Conservation (phyloP, 805 yeast genomes). For the Pichia membranifaciens region DNA sequence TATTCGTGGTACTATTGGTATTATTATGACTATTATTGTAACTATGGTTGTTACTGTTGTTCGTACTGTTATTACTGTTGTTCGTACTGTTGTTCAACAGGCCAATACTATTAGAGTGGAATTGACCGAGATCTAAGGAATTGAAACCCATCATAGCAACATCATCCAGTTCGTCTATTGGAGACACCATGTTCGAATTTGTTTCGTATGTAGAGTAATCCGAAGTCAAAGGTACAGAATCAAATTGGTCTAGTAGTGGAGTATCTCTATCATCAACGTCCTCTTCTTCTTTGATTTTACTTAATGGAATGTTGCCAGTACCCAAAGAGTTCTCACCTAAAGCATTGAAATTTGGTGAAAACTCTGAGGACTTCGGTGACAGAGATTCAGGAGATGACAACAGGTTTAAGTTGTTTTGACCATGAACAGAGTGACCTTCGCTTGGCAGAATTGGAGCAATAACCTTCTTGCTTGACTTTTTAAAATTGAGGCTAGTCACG, state of each 20-base stretch:
- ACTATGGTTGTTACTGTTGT: background rate
- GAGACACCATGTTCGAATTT: slow-evolving; percentile 6
- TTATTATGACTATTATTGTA: background rate
- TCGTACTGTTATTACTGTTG: background rate
- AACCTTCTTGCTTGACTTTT: background rate
- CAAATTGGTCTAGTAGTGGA: slow-evolving; percentile 1
- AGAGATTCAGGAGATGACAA: slow-evolving; percentile 25
- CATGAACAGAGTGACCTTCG: slow-evolving; percentile 5
- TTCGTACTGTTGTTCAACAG: slow-evolving; percentile 13
- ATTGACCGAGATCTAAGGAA: slow-evolving; percentile 24
- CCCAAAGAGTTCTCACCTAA: background rate
- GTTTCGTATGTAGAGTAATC: slow-evolving; percentile 2
- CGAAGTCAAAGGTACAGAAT: background rate
- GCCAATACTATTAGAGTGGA: slow-evolving; percentile 27
- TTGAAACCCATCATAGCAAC: slow-evolving; percentile 17
- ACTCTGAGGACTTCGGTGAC: slow-evolving; percentile 22
- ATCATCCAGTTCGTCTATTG: slow-evolving; percentile 11
- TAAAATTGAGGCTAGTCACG: background rate
- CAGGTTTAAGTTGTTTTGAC: slow-evolving; percentile 5
- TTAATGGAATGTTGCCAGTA: slow-evolving; percentile 2
- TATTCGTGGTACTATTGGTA: background rate
- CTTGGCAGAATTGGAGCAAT: slow-evolving; percentile 9
- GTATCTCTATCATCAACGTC: slow-evolving; percentile 1
- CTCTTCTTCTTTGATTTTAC: slow-evolving; percentile 23
- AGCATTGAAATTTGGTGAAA: slow-evolving; percentile 6